Conservation (phyloP, 2,329 filamentous ascomycete species). For the Beauveria medogensis region DNA sequence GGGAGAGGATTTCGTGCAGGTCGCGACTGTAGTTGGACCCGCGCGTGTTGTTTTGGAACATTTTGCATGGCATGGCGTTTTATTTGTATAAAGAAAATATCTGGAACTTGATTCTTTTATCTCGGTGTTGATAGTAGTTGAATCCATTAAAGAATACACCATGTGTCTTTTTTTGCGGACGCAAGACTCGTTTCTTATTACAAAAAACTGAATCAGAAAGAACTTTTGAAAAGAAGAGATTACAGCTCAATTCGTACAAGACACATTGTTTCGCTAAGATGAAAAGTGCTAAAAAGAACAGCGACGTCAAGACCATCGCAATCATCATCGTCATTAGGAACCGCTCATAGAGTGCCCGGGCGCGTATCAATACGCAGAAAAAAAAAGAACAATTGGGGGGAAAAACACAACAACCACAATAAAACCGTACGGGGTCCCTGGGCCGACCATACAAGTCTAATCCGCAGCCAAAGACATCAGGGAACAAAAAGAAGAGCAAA, state of each 20-base stretch:
- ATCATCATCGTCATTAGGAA: slow-evolving; percentile 5
- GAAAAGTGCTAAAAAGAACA: slow-evolving; percentile 11
- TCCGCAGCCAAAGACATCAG: background rate
- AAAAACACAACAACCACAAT: background rate
- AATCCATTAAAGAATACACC: background rate
- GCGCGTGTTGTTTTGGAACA: slow-evolving; percentile 10
- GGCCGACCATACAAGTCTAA: background rate
- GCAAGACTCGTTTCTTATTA: background rate
- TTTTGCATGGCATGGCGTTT: slow-evolving; percentile 12
- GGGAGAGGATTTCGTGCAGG: background rate
- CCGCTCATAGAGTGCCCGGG: background rate
- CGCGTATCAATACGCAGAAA: background rate
- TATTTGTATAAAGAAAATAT: background rate
- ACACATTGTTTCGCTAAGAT: slow-evolving; percentile 13
- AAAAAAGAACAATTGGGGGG: background rate
- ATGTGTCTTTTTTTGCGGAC: background rate
- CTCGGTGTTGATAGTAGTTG: background rate
- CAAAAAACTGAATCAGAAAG: background rate
- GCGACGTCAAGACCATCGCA: slow-evolving; percentile 9
- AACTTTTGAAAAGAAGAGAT: background rate
- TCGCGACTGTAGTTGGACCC: background rate
- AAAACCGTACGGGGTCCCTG: background rate
- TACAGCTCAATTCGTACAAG: slow-evolving; percentile 9
- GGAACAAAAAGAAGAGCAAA: background rate
- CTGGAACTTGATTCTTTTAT: background rate